Percentiles rank a stretch among this genome's conserved stretches.
These are phyloP conservation scores for Penicillium bialowiezense DNA, from an alignment of 495 filamentous ascomycete species.

Conservation along the genomic window DNA sequence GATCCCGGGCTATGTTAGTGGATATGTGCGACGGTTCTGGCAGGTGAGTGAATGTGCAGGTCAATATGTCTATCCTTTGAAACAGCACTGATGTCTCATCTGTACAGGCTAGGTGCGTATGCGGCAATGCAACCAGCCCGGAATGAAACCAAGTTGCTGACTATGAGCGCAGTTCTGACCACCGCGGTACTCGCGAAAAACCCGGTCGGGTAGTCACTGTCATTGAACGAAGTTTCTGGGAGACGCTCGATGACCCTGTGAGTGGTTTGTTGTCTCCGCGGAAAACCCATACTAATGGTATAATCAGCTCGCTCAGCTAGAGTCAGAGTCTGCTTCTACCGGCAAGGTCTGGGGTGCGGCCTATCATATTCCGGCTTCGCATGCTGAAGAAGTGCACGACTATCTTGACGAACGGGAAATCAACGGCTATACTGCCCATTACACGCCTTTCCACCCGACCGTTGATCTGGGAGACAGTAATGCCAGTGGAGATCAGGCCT, in stretches of 20 bases:
- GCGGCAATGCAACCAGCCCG: background rate
- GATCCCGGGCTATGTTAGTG: constrained; percentile 86
- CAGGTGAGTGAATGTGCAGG: no score
- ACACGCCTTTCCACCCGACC: constrained; percentile 73
- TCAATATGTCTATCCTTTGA: background rate
- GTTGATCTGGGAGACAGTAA: background rate
- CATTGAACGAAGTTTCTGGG: constrained; percentile 79
- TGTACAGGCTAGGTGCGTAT: constrained; percentile 34
- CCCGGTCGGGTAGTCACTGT: constrained; percentile 94
- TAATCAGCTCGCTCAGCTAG: constrained; percentile 32
- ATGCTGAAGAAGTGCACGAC: constrained; percentile 76
- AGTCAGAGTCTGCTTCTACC: constrained; percentile 39
- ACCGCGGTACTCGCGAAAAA: constrained; percentile 82
- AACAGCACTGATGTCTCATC: constrained; percentile 10
- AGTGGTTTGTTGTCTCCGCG: no score
- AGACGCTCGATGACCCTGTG: constrained; percentile 65
- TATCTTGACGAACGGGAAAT: constrained; percentile 97
- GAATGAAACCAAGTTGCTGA: background rate
- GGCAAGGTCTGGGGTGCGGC: constrained; percentile 85
- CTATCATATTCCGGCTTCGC: constrained; percentile 75
- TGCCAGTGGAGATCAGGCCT: background rate
- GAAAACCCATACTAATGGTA: background rate
- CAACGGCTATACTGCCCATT: constrained; percentile 90
- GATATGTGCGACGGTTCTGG: constrained; percentile 97
- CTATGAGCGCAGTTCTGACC: constrained; percentile 63